Evolutionary conservation across 2,329 filamentous ascomycete genomes (phyloP).

Genomic region (Microdochium trichocladiopsis): DNA sequence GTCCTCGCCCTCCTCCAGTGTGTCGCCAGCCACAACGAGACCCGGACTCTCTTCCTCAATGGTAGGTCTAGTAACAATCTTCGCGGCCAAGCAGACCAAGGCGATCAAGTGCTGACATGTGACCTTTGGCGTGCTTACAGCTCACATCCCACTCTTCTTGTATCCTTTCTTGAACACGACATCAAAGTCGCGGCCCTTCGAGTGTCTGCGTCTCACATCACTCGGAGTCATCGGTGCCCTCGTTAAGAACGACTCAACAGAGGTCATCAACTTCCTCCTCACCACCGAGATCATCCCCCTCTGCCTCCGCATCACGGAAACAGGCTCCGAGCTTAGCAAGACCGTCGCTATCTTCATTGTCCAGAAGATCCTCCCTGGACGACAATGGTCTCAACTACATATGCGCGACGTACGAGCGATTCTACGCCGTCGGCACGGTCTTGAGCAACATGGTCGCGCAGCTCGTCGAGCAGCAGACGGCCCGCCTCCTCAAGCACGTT

Average conservation of each 20-base stretch:
- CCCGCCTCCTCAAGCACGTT: constrained; percentile 91
- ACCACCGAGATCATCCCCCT: constrained; percentile 98
- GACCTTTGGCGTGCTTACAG: too few species aligned
- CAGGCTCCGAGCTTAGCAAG: constrained; percentile 95
- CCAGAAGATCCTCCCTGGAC: constrained; percentile 94
- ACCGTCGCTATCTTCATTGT: constrained; percentile 99
- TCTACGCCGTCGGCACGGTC: constrained; percentile 96
- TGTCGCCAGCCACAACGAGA: constrained; percentile 96
- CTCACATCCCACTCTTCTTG: constrained; percentile 93
- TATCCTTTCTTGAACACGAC: constrained; percentile 99
- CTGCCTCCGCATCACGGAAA: constrained; percentile 98
- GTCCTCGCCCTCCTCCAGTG: constrained; percentile 92
- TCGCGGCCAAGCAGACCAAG: too few species aligned
- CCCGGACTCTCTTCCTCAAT: constrained; percentile 84
- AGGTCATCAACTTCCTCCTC: constrained; percentile 97
- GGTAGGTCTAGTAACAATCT: too few species aligned
- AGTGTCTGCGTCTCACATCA: constrained; percentile 92
- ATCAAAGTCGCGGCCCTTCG: constrained; percentile 94
- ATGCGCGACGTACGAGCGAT: constrained; percentile 96
- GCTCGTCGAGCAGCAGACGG: constrained; percentile 95
- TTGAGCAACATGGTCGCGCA: constrained; percentile 98
- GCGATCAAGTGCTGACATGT: too few species aligned
- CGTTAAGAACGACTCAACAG: constrained; percentile 97
- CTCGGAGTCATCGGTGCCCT: constrained; percentile 94
- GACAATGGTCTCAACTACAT: constrained; percentile 97